Percentiles rank a stretch among this genome's conserved stretches.
phyloP scores from a whole-genome alignment of 2,329 filamentous ascomycete genomes.

The Davidsoniella neocaledoniae region DNA sequence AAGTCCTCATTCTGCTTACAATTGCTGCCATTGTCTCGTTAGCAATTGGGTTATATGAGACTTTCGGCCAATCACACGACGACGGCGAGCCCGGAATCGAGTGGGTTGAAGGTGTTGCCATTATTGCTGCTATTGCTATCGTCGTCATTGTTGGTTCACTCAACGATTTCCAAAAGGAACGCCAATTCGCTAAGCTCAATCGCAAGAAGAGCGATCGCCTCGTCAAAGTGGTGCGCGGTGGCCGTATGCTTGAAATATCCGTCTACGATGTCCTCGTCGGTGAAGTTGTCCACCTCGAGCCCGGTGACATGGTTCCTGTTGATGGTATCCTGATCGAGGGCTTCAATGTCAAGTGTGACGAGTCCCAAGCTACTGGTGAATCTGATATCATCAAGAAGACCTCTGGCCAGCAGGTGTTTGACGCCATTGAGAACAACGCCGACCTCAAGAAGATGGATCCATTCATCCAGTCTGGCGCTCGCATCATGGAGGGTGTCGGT shows the following conservation, averaged over 20 bases:
- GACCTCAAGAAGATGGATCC: constrained; percentile 58
- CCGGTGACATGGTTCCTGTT: constrained; percentile 57
- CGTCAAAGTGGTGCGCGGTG: constrained; percentile 56
- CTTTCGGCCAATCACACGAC: constrained; percentile 42
- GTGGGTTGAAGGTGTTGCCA: constrained; percentile 70
- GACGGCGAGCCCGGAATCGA: constrained; percentile 41
- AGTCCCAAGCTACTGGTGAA: constrained; percentile 64
- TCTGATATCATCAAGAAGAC: constrained; percentile 59
- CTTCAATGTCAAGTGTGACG: constrained; percentile 60
- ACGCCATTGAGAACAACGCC: constrained; percentile 49
- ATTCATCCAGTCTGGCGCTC: constrained; percentile 70
- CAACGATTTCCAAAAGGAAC: constrained; percentile 69
- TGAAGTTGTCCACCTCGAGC: constrained; percentile 56
- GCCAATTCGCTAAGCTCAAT: constrained; percentile 63
- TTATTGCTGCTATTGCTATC: constrained; percentile 63
- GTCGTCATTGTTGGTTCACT: constrained; percentile 61
- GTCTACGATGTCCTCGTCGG: constrained; percentile 54
- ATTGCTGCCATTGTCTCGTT: constrained; percentile 56
- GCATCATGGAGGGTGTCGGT: constrained; percentile 61
- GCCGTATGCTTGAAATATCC: constrained; percentile 50
- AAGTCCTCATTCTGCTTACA: constrained; percentile 57
- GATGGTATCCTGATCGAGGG: constrained; percentile 59
- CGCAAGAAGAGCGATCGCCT: constrained; percentile 61
- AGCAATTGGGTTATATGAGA: constrained; percentile 59
- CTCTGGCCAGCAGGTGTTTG: constrained; percentile 49